Evolutionary conservation across 176 grass and related monocot genomes (phyloP), one percentile per base, ranked within the genome.

Genomic region (Dactylis glomerata): DNA sequence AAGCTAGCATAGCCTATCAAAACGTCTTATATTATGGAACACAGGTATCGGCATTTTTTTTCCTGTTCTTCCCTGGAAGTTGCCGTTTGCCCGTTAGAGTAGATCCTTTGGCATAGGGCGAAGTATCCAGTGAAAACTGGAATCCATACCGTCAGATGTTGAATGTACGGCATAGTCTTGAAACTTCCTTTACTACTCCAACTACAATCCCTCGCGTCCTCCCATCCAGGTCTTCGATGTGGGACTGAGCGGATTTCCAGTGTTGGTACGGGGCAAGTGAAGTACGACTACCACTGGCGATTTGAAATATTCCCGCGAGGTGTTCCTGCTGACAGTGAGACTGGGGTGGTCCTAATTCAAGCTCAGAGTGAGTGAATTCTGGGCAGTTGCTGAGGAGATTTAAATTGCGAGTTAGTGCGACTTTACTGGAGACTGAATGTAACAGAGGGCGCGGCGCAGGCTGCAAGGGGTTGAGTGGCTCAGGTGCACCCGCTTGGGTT

Each of bases 231-330:
- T n/a, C n/a, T n/a, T n/a, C n/a, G n/a, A n/a, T n/a, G n/a, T n/a
- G n/a, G 37, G 37, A 40, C 37, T 5, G 0, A 8, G 8, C 37
- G 8, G 37, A 8, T 40, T 40, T 40, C 37, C 37, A 40, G 37
- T 40, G 37, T 8, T 40, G 6, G 37, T 8, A 40, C 0, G 37
- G 37, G 37, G 37, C 37, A 40, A 66, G 5, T 16, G 41, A 24
- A 4, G 52, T 9, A 49, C 6, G 0, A 8, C 37, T 63, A 63
- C 27, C 27, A 23, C 61, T 38, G 63, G 32, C 14, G 22, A 54
- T 81, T 82, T 66, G 37, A 82, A 28, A 23, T 51, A 70, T 82
- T 70, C 64, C 44, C 3, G 47, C 79, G 22, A 68, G 36, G 37
- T 55, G 32, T 50, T 52, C 33, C 62, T 7, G 28, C 28, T 47